phyloP scores from a whole-genome alignment of 495 filamentous ascomycete species.

The Podospora tetraspora region DNA sequence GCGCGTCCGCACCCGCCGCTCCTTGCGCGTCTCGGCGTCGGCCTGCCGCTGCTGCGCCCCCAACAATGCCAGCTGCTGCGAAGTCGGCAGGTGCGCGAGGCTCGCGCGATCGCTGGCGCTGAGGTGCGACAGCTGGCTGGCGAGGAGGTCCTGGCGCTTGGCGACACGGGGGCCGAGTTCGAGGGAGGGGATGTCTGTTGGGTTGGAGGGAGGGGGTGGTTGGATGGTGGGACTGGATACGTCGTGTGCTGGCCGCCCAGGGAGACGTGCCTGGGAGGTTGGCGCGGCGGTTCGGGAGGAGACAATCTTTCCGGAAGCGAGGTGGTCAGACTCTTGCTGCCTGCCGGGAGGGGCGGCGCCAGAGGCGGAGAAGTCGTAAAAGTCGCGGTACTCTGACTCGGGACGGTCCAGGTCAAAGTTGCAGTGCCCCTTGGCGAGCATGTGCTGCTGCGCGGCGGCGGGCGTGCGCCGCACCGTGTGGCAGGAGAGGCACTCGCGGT shows the following conservation, averaged over 20 bases:
- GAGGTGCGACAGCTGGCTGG: conserved; percentile 9
- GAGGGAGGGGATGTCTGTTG: neutral
- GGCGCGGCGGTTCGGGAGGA: neutral
- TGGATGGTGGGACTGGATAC: neutral
- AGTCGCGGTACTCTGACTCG: conserved; percentile 24
- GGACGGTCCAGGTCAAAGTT: conserved; percentile 25
- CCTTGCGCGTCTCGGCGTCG: conserved; percentile 7
- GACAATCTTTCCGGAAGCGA: conserved; percentile 33
- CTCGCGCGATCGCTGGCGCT: conserved; percentile 22
- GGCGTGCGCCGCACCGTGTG: conserved; percentile 15
- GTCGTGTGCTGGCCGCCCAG: neutral
- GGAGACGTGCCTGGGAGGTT: neutral
- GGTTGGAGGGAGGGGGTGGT: conserved; percentile 4
- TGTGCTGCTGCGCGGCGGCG: conserved; percentile 28
- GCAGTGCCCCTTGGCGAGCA: conserved; percentile 34
- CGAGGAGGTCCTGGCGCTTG: neutral
- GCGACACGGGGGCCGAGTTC: conserved; percentile 2
- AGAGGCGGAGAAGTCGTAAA: conserved; percentile 23
- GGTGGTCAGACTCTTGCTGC: conserved; percentile 10
- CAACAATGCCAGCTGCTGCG: conserved; percentile 24
- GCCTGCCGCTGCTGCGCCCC: conserved; percentile 21
- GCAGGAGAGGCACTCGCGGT: conserved; percentile 34
- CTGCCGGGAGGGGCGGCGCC: neutral
- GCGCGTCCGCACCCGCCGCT: conserved; percentile 6
- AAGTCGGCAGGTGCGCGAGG: conserved; percentile 22